A percentile compares a stretch with the other conserved stretches of the same genome.
Conservation (phyloP, 805 yeast species). For the Candida berthetii region DNA sequence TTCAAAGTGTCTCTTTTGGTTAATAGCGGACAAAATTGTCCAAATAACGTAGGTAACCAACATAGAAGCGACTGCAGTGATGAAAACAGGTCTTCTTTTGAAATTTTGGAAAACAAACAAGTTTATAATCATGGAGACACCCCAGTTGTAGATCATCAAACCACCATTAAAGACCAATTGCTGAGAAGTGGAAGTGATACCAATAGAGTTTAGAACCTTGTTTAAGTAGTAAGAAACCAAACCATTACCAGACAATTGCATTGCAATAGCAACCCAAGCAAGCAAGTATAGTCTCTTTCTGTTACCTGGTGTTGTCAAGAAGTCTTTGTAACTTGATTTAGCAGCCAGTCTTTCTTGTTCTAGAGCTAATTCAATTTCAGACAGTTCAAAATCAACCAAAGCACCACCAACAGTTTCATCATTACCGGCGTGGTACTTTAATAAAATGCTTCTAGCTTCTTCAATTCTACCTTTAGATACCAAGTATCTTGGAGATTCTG, state of each 20-base stretch:
- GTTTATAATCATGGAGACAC: slow-evolving; percentile 16
- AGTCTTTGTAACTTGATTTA: slow-evolving; percentile 26
- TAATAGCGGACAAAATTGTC: slow-evolving; percentile 33
- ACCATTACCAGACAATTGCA: slow-evolving; percentile 41
- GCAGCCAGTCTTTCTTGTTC: slow-evolving; percentile 32
- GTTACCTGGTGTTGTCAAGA: slow-evolving; percentile 28
- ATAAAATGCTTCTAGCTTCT: slow-evolving; percentile 32
- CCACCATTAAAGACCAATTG: slow-evolving; percentile 41
- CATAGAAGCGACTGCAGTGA: no score
- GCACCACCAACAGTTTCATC: slow-evolving; percentile 14
- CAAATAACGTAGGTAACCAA: slow-evolving; percentile 26
- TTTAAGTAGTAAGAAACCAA: slow-evolving; percentile 39
- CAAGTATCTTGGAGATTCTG: slow-evolving; percentile 40
- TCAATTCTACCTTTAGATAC: slow-evolving; percentile 30
- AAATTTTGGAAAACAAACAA: slow-evolving; percentile 26
- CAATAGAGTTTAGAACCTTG: slow-evolving; percentile 41
- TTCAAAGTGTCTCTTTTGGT: background rate
- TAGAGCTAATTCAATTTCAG: slow-evolving; percentile 30
- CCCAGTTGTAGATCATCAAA: slow-evolving; percentile 33
- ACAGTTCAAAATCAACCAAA: slow-evolving; percentile 27
- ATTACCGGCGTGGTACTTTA: slow-evolving; percentile 28
- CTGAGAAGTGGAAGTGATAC: slow-evolving; percentile 33
- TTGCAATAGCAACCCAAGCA: slow-evolving; percentile 26
- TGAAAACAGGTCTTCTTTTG: slow-evolving; percentile 27
- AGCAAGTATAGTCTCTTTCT: slow-evolving; percentile 35